Evolutionary conservation across 495 filamentous ascomycete genomes (phyloP), one percentile per base, ranked within the genome.

Genomic region (Xylaria longipes): DNA sequence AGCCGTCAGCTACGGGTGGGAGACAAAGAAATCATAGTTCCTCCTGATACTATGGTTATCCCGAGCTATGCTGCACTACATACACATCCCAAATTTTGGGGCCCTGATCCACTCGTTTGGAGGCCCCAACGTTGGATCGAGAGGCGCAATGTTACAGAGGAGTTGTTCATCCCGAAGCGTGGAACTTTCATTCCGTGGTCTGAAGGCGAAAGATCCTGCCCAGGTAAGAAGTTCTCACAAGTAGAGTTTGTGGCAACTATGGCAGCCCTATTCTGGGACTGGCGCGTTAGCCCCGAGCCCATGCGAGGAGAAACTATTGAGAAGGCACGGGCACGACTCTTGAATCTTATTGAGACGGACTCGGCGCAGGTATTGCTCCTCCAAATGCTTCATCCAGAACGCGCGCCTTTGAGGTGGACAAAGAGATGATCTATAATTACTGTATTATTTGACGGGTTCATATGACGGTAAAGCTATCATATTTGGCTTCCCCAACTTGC

Each of bases 231-330:
- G 60, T 85, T 88, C 69, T 75, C 82, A 0, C 82, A 86, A 70
- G 86, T 87, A 0, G 86, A 89, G 72, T 86, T 87, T 71, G 86
- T 87, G 1, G 85, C 84, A 1, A 77, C 79, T 0, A 76, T 88
- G 61, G 81, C 81, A 2, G 73, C 73, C 1, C 46, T 88, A 8
- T 83, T 89, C 62, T 71, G 77, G 3, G 71, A 80, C 46, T 77
- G 79, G 71, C 65, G 71, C 5, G 80, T 81, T 8, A 60, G 69
- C 0, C 77, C 80, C 0, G 71, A 76, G 15, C 48, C 1, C 2
- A 41, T 41, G 17, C 6, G 5, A 7, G 31, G 31, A 8, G 57
- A 61, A 22, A 37, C 1, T 5, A 22, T 1, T 5, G 37, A 41
- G 5, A 11, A 41, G 7, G 58, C 58, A 1, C 1, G 11, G 12